Evolutionary conservation across 768 basidiomycete genomes (phyloP), one percentile per base, ranked within the genome.

Genomic region (Mycena maculata): DNA sequence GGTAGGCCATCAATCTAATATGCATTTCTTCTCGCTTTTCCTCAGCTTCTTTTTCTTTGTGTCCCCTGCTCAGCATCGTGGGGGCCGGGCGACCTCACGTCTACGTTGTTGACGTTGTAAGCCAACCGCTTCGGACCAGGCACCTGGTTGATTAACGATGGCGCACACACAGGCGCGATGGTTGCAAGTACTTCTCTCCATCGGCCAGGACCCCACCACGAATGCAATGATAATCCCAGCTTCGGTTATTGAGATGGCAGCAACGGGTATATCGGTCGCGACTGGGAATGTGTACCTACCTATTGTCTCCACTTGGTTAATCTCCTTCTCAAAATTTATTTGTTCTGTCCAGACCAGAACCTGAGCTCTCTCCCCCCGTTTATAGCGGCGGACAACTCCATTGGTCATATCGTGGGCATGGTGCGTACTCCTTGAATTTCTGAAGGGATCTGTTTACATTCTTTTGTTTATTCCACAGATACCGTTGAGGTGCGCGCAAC

Each of bases 111-210:
- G 60, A 61, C 36, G 22, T n/a, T 39, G 60, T 53, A 22, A n/a
- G 56, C 18, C 16, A 48, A 13, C 15, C 15, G 22, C 4, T 28
- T 48, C 27, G 7, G 4, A 13, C 2, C 27, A 48, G 47, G 36
- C 11, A 23, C 8, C 15, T 53, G 33, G 33, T 13, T 36, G 3
- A 20, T 33, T 22, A 7, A 53, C n/a, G n/a, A n/a, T n/a, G n/a
- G n/a, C n/a, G 36, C 2, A 16, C 10, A 12, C 13, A 47, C 33
- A 53, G 60, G 60, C 60, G 2, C 60, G 50, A 4, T 61, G 60
- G 60, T 39, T 61, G n/a, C 49, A 61, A 28, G 53, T 53, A 39
- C 50, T 61, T n/a, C 12, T 61, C 18, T 28, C 31, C 3, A 33
- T 53, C 42, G 60, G 60, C n/a, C 60, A 60, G 39, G 38, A 60